Evolutionary conservation across 2,329 filamentous ascomycete species (phyloP), one percentile per base, ranked within the genome.

Genomic region (Colletotrichum scovillei): DNA sequence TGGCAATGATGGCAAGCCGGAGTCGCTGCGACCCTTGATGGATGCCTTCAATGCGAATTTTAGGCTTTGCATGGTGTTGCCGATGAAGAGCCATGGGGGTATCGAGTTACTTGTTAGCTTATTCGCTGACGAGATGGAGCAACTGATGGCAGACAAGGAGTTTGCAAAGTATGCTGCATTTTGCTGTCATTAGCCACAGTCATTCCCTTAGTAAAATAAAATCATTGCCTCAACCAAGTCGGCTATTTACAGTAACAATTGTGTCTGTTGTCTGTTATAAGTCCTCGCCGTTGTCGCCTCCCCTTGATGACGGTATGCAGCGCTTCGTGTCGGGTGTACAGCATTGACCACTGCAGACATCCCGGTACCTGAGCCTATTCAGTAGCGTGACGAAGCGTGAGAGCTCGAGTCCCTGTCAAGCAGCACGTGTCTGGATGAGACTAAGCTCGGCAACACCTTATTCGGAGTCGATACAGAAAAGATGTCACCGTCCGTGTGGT

Each of bases 71-170:
- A 65, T 80, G 59, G 77, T 81, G 5, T 74, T 77, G n/a, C 80
- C 80, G 0, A 78, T 79, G 76, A 78, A 72, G 46, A 70, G 73
- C 12, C 77, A 81, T 59, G 78, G 79, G 4, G 76, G 76, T 1
- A 78, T 81, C 3, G 79, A 81, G 73, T 67, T 81, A 0, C 71
- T 80, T 1, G 30, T 80, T 6, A 78, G 80, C 16, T 75, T 79
- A 1, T 74, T 77, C 28, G 77, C 77, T 0, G 78, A 81, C 64
- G 80, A 81, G 74, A 64, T 80, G 65, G 76, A 78, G 2, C 77
- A 79, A 74, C 56, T 81, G 3, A 42, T 60, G 58, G 57, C 38
- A 9, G 80, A 81, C 58, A 67, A 78, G 0, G 78, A 80, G 58
- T 80, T 80, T 63, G 76, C 68, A 7, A 71, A 73, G 60, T 79